Evolutionary conservation across 179 eudicot species (phyloP), one percentile per base, ranked within the genome.

Genomic region (Actinidia arguta): DNA sequence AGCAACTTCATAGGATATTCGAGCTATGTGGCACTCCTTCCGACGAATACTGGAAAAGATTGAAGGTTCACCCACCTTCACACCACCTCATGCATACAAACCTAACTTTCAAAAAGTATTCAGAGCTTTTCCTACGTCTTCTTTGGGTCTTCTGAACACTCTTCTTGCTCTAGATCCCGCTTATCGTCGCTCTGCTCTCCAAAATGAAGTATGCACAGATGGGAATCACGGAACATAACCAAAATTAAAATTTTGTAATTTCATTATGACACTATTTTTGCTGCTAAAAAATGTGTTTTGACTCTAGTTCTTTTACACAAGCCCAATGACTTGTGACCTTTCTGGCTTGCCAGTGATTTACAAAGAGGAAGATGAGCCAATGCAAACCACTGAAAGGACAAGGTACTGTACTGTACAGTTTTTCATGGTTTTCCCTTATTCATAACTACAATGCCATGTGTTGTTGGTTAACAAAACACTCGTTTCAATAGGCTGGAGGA

Each of bases 11-110:
- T 56, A 82, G 72, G 87, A 89, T 89, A 3, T 89, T 87, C 81
- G 87, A 89, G 86, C 90, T 89, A 56, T 87, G 92, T 80, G 92
- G 90, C 39, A 82, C 92, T 25, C 89, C 90, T 0, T 67, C 88
- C 2, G 92, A 89, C 58, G 88, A 89, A 22, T 89, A 89, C 18
- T 89, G 92, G 92, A 87, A 84, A 67, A 87, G 68, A 69, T 52
- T 85, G 73, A 89, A 85, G 83, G 85, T 83, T 80, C 88, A n/a
- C 77, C 87, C 22, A 87, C 86, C 58, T 87, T 89, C 66, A 77
- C 86, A 79, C 90, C 87, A 14, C 90, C 88, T 55, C 73, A 80
- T 25, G 81, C 80, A 31, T 87, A 87, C 51, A 84, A 82, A 51
- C 78, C 88, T 6, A 82, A 80, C 78, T 84, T 89, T 68, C 70